Evolutionary conservation across 352 stramenopile genomes (phyloP).

Genomic region (Phytophthora ohioensis): DNA sequence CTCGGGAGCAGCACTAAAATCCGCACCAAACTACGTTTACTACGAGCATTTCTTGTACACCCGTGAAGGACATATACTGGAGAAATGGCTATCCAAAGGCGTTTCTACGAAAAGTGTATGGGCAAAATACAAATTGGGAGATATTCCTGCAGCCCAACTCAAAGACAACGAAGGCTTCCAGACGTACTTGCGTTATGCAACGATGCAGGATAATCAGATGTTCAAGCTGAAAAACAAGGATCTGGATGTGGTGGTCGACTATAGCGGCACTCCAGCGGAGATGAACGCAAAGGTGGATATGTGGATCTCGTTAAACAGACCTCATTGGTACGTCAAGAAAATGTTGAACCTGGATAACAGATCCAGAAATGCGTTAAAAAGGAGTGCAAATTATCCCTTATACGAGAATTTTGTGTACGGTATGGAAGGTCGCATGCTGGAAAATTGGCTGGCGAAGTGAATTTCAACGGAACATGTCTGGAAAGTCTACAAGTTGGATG

Average conservation of each 20-base stretch:
- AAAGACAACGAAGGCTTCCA: slow-evolving; percentile 22
- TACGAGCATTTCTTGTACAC: slow-evolving; percentile 22
- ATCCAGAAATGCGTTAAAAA: not conserved
- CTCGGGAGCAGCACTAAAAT: slow-evolving; percentile 6
- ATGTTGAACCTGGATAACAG: slow-evolving; percentile 12
- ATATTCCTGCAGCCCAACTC: slow-evolving; percentile 4
- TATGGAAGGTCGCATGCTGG: not conserved
- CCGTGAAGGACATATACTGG: slow-evolving; percentile 1
- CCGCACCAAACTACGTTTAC: slow-evolving; percentile 16
- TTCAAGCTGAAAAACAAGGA: slow-evolving; percentile 7
- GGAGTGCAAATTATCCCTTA: slow-evolving; percentile 4
- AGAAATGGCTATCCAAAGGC: not conserved
- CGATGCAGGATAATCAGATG: slow-evolving; percentile 21
- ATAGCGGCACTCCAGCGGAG: slow-evolving; percentile 2
- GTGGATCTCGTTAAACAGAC: slow-evolving; percentile 10
- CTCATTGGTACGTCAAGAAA: slow-evolving; percentile 11
- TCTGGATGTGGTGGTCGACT: not conserved
- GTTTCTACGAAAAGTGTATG: not conserved
- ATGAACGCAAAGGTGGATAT: slow-evolving; percentile 17
- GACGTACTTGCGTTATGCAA: slow-evolving; percentile 21
- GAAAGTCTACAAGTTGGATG: not conserved
- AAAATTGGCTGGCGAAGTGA: not conserved
- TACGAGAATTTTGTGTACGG: slow-evolving; percentile 1
- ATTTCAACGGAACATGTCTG: not conserved
- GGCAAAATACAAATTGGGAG: slow-evolving; percentile 6